Conservation (phyloP, 2,329 filamentous ascomycete species). For the Colletotrichum sp. region DNA sequence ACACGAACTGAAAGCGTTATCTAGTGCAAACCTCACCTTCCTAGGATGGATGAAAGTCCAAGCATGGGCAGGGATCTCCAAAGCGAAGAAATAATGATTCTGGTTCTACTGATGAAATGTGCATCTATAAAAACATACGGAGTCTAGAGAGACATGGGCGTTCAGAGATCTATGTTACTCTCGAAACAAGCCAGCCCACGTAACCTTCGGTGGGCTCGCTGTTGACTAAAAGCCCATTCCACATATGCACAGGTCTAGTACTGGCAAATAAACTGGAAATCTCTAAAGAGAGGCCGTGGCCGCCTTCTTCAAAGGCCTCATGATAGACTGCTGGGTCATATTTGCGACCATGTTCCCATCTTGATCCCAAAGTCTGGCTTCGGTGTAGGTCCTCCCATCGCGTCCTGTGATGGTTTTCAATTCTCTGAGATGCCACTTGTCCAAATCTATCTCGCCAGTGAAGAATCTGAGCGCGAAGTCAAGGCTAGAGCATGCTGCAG, state of each 20-base stretch:
- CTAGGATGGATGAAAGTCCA: background rate
- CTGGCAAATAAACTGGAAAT: background rate
- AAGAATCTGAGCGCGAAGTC: constrained; percentile 56
- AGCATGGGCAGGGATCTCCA: background rate
- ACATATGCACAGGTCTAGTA: background rate
- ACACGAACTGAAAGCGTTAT: background rate
- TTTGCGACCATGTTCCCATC: constrained; percentile 47
- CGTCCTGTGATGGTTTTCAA: constrained; percentile 39
- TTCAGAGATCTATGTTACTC: background rate
- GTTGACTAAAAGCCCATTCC: background rate
- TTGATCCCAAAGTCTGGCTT: constrained; percentile 49
- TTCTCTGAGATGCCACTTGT: constrained; percentile 49
- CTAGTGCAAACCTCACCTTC: background rate
- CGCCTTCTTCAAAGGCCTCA: constrained; percentile 25
- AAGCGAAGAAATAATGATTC: background rate
- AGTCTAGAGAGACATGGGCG: background rate
- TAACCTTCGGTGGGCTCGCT: background rate
- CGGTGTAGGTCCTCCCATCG: constrained; percentile 47
- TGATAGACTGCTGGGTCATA: constrained; percentile 53
- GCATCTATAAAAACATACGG: background rate
- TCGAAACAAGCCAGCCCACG: background rate
- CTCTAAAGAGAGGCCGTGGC: background rate
- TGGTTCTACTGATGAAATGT: background rate
- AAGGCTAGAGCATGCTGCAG: constrained; percentile 47
- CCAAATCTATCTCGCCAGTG: constrained; percentile 39